Base-by-base conservation (phyloP, 1,284 basidiomycete species). In the Pseudozyma pruni region DNA sequence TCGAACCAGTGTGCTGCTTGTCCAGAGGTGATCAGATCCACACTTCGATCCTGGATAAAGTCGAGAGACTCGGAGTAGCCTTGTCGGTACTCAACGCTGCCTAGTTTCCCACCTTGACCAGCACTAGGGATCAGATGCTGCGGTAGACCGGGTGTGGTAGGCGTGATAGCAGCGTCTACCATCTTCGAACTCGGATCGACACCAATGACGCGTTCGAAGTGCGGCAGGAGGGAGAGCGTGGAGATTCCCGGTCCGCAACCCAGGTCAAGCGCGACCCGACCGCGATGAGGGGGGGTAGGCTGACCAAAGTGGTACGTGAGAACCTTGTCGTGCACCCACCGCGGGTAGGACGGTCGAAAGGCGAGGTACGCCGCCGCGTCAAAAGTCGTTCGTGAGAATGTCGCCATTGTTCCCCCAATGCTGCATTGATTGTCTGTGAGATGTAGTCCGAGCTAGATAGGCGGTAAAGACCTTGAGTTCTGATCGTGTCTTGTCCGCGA, bases 1-100 rank as follows among this genome's bases (percentile, higher is more conserved):
- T 93, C 86, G 78, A 94, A 94, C 92, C 92, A 94, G 80, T 95
- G 92, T 0, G 89, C 89, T 0, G 92, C 88, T 83, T 93, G 92
- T 1, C 90, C 91, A 90, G 60, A 86, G 6, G 90, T 86, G 33
- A 92, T 84, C 55, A 94, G 81, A 81, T 94, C 93, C 3, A 91
- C 88, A 42, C 86, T 88, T 1, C 82, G 84, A 37, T 88, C 85
- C 23, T 84, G 80, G 4, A 90, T 59, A 45, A 88, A 87, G 0
- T 81, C 54, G 9, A 92, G 84, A 10, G 86, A 83, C 72, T 91
- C 90, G 4, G 87, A 88, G 5, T 83, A 66, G 11, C 86, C 86
- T 73, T 88, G 85, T 3, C 85, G 82, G 69, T 87, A 89, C 42
- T 61, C 67, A 25, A 75, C 54, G 20, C 44, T 17, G 2, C 72